phyloP scores from a whole-genome alignment of 805 yeast genomes.

The Ogataea corticis region DNA sequence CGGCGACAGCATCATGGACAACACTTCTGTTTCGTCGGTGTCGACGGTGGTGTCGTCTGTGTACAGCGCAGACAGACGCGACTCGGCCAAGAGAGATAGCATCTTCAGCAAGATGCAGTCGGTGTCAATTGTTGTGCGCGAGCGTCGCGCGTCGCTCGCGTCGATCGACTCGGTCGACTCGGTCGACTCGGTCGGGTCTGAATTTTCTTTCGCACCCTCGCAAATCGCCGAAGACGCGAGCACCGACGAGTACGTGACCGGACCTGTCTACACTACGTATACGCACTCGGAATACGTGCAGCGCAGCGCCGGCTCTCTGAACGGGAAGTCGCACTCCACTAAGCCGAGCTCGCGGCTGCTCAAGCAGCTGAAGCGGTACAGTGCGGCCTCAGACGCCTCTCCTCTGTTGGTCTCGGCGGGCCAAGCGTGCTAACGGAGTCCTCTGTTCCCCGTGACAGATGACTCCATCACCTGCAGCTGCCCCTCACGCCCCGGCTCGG shows the following conservation, averaged over 20 bases:
- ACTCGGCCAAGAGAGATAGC: constrained; percentile 11
- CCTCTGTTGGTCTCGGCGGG: not conserved
- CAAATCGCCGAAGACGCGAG: constrained; percentile 4
- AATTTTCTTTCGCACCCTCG: constrained; percentile 5
- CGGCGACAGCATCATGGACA: constrained; percentile 7
- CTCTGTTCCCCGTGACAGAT: too few relatives aligned
- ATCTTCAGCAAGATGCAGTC: constrained; percentile 18
- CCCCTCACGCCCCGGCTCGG: too few relatives aligned
- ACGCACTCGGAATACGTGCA: not conserved
- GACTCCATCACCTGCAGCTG: too few relatives aligned
- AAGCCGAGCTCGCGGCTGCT: constrained; percentile 11
- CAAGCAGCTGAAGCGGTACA: constrained; percentile 15
- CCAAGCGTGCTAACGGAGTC: not conserved
- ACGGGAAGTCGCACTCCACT: not conserved
- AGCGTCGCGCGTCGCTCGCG: not conserved
- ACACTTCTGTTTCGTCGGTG: constrained; percentile 17
- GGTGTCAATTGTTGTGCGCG: constrained; percentile 13
- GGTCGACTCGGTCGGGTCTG: not conserved
- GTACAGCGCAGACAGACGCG: not conserved
- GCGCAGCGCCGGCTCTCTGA: constrained; percentile 1
- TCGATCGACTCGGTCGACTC: constrained; percentile 5
- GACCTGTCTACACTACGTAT: constrained; percentile 3
- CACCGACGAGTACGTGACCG: not conserved
- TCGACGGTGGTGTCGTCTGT: constrained; percentile 18
- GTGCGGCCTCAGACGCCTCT: not conserved